A percentile compares a stretch with the other conserved stretches of the same genome.
Conservation (phyloP, 805 yeast species). For the Maudiozyma serrabonitensis region DNA sequence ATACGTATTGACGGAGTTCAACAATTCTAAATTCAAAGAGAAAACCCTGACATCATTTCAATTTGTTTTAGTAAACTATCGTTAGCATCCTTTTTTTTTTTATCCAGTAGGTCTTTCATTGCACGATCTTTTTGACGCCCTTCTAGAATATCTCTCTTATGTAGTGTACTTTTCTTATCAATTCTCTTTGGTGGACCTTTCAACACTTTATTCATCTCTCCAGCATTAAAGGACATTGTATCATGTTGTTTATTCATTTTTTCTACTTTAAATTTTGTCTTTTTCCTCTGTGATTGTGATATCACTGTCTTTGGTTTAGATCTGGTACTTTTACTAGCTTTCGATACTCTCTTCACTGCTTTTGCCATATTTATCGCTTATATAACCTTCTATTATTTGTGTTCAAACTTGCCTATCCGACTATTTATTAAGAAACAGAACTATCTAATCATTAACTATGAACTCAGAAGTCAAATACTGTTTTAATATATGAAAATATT, state of each 20-base stretch:
- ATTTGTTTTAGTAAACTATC: constrained; percentile 25
- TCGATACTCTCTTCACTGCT: background rate
- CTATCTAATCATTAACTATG: no score
- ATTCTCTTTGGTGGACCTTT: background rate
- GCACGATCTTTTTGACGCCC: constrained; percentile 24
- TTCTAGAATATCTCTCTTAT: constrained; percentile 13
- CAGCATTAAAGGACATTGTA: constrained; percentile 7
- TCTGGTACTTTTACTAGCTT: background rate
- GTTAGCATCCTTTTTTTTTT: constrained; percentile 21
- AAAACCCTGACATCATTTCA: constrained; percentile 27
- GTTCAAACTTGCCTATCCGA: no score
- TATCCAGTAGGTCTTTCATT: constrained; percentile 12
- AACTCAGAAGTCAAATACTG: no score
- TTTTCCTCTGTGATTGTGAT: constrained; percentile 20
- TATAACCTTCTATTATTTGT: no score
- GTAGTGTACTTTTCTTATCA: constrained; percentile 8
- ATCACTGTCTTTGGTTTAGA: constrained; percentile 6
- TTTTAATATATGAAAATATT: background rate
- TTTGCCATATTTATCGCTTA: background rate
- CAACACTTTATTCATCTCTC: constrained; percentile 2
- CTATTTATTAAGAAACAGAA: no score
- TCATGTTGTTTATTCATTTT: constrained; percentile 15
- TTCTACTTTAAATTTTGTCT: constrained; percentile 17
- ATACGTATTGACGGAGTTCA: no score
- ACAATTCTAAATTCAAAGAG: constrained; percentile 10